phyloP scores from a whole-genome alignment of 2,329 filamentous ascomycete species.

The Spiromastix sp. region DNA sequence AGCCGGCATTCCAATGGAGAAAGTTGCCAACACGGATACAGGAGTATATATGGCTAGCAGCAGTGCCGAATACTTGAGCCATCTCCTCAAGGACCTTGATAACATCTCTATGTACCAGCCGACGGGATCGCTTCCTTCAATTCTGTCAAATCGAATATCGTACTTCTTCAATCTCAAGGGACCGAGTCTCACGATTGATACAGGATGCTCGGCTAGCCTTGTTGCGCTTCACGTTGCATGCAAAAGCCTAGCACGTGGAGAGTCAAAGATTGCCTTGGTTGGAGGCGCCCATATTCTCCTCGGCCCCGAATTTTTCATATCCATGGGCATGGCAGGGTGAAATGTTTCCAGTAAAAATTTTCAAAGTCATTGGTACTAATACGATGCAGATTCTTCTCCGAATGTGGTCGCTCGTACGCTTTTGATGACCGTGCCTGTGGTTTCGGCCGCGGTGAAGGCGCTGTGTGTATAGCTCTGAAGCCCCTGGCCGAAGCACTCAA shows the following conservation, averaged over 20 bases:
- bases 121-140: slow-evolving; percentile 4
- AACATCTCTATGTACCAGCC: slow-evolving; percentile 7
- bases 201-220: slow-evolving; percentile 19
- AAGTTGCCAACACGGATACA: neutral
- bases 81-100: slow-evolving; percentile 16
- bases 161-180: slow-evolving; percentile 22
- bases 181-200: slow-evolving; percentile 19
- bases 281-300: slow-evolving; percentile 17
- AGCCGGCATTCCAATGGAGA: slow-evolving; percentile 7
- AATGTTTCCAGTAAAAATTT: no score
- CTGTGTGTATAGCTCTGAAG: slow-evolving; percentile 25
- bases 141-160: slow-evolving; percentile 20
- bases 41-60: slow-evolving; percentile 6
- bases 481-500: slow-evolving; percentile 20
- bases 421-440: slow-evolving; percentile 21
- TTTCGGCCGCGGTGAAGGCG: slow-evolving; percentile 28
- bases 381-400: slow-evolving; percentile 17
- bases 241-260: slow-evolving; percentile 16
- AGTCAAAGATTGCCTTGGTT: slow-evolving; percentile 17
- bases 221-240: slow-evolving; percentile 19
- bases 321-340: slow-evolving; percentile 20
- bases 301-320: slow-evolving; percentile 17
- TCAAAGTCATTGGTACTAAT: no score
- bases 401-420: slow-evolving; percentile 17
- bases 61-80: slow-evolving; percentile 16